phyloP scores from a whole-genome alignment of 2,329 filamentous ascomycete species.

The Epichloe brachyelytri region DNA sequence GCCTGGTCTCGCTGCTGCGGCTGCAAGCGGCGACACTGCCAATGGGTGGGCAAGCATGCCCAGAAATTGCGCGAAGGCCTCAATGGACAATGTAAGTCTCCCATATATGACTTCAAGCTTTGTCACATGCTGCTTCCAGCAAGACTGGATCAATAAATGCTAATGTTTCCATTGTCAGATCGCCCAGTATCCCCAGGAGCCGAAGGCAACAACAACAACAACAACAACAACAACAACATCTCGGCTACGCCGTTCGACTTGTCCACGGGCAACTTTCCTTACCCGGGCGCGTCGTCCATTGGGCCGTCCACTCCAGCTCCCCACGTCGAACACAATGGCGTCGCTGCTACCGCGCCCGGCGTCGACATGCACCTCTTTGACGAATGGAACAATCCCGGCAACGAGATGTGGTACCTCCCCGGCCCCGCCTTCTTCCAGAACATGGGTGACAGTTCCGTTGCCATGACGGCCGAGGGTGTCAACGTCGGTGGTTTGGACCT shows the following conservation, averaged over 20 bases:
- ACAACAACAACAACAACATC: constrained; percentile 41
- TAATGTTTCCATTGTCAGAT: constrained; percentile 14
- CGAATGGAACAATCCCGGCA: constrained; percentile 41
- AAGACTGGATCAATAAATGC: neutral
- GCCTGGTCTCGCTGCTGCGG: neutral
- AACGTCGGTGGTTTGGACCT: constrained; percentile 55
- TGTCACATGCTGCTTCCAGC: neutral
- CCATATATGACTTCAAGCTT: neutral
- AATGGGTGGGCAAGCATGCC: constrained; percentile 24
- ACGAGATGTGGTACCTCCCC: constrained; percentile 54
- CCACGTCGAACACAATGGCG: constrained; percentile 18
- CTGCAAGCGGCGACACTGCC: constrained; percentile 11
- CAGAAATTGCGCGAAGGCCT: constrained; percentile 28
- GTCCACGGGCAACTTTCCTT: constrained; percentile 40
- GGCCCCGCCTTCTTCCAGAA: constrained; percentile 54
- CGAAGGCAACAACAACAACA: constrained; percentile 38
- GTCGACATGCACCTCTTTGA: constrained; percentile 33
- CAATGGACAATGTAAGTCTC: constrained; percentile 23
- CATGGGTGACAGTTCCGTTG: constrained; percentile 45
- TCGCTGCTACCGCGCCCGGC: constrained; percentile 10
- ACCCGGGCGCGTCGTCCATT: constrained; percentile 35
- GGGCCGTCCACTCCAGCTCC: constrained; percentile 37
- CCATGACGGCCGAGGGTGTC: constrained; percentile 54
- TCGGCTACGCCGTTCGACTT: constrained; percentile 52
- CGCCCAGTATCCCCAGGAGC: constrained; percentile 19